Base-by-base conservation (phyloP, 2,329 filamentous ascomycete genomes). In the Raffaelea albimanens region DNA sequence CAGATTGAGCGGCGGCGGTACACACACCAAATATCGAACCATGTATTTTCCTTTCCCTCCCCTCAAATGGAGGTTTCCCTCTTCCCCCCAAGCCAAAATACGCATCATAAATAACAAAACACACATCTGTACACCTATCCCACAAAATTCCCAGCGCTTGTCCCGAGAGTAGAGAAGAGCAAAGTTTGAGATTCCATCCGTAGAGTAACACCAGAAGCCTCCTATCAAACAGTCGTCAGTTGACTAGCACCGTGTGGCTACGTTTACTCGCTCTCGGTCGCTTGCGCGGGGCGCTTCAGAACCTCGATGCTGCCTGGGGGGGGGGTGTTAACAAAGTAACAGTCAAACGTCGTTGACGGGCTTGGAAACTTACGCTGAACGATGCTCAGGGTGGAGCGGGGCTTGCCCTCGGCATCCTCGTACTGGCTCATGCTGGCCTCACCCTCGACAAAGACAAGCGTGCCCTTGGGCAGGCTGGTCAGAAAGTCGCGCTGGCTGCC, bases 371-470 rank as follows among this genome's bases (percentile, higher is more conserved):
- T 80, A 95, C 91, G 83, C 70, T 95, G 88, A 44, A 84, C 66
- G 58, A 97, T 72, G 66, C 72, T 90, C 59, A 96, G 63, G 44
- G 69, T 61, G 47, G 66, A 77, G 56, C 72, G 73, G 57, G 70
- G 77, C 66, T 83, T 83, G 63, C 87, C 87, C 42, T 93, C 85
- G 49, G 70, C 63, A 56, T 85, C 82, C 56, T 84, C 76, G 62
- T 80, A 91, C 40, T 65, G 70, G 56, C 68, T 73, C 69, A 91
- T 80, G 55, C 69, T 70, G 52, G 83, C 85, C 52, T 96, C 87
- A 40, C 85, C 90, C 65, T 97, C 91, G 44, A 97, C 71, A 60
- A 80, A 88, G 53, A 98, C 74, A 44, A 88, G 71, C 14, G 87
- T 76, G 51, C 90, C 91, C 73, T 96, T 97, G 47, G 80, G 80